Evolutionary conservation across 805 yeast genomes (phyloP), one percentile per base, ranked within the genome.

Genomic region (Danielia oregonensis): DNA sequence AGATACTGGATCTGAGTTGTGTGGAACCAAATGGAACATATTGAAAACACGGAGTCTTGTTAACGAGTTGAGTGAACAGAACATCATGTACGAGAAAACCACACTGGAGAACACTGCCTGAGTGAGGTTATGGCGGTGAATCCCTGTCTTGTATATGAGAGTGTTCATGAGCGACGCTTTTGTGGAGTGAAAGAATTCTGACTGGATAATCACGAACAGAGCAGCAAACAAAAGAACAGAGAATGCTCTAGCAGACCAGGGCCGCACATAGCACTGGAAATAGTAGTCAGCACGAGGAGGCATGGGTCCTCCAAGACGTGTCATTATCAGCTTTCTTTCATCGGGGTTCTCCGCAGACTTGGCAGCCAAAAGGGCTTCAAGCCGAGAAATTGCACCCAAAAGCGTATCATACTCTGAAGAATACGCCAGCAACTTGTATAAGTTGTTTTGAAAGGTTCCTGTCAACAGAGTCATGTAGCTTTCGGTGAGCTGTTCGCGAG

Each of bases 171-270:
- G 54, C 8, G 91, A 83, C 11, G 78, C 55, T 32, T 52, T 63
- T 1, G 89, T 77, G 3, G 86, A 83, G 54, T 85, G 89, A 35
- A 82, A 68, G 23, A 82, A 61, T 51, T 86, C 95, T 13, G 89
- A 80, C 60, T 83, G 79, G n/a, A 82, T 68, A 3, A 86, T 61
- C 2, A 77, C 51, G 5, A 77, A 54, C 0, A 89, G 75, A 5
- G 74, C 47, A 0, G 50, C 26, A 9, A 65, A 65, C 13, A 81
- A 49, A 0, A 68, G 10, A 0, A 71, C 35, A 0, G 86, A 70
- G 13, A 61, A 40, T 0, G 68, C 14, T n/a, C 76, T 60, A 28
- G 71, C 68, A 1, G 64, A 26, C 5, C 56, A 30, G 0, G 89
- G 88, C 6, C 65, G 52, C 7, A 75, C 29, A 29, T 61, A 65